Evolutionary conservation across 805 yeast genomes (phyloP).

Genomic region (Maudiozyma turicensis): DNA sequence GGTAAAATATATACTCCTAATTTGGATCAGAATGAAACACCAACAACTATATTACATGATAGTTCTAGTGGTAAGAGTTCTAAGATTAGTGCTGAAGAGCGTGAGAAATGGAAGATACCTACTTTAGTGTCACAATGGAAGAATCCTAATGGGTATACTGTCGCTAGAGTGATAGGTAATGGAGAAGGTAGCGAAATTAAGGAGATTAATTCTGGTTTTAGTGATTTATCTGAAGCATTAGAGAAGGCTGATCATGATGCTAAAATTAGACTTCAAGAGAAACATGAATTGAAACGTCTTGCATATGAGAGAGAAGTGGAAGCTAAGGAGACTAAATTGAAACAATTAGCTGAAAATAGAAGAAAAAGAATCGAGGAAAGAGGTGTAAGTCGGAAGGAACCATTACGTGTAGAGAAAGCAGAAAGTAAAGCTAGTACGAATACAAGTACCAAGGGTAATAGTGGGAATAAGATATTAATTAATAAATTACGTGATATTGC

Average conservation of each 20-base stretch:
- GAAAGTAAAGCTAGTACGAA: neutral
- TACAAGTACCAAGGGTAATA: neutral
- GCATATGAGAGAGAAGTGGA: constrained; percentile 40
- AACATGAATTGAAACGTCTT: constrained; percentile 40
- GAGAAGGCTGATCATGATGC: constrained; percentile 57
- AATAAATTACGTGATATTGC: constrained; percentile 36
- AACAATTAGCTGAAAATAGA: constrained; percentile 36
- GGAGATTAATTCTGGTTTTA: constrained; percentile 47
- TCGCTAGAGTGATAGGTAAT: constrained; percentile 52
- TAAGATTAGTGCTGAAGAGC: constrained; percentile 54
- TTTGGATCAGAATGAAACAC: neutral
- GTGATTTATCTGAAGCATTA: constrained; percentile 60
- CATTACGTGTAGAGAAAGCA: constrained; percentile 1
- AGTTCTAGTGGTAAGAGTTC: constrained; percentile 16
- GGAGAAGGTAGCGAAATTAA: constrained; percentile 29
- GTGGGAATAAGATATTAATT: constrained; percentile 15
- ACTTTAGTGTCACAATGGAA: constrained; percentile 93
- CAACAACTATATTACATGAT: constrained; percentile 37
- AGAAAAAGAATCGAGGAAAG: neutral
- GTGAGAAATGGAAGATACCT: constrained; percentile 77
- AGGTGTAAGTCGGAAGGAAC: neutral
- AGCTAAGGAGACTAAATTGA: constrained; percentile 43
- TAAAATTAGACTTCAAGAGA: constrained; percentile 42
- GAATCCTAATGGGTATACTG: constrained; percentile 82
- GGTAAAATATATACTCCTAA: constrained; percentile 58